Conservation (phyloP, 2,329 filamentous ascomycete species). For the Alternaria triticimaculans region DNA sequence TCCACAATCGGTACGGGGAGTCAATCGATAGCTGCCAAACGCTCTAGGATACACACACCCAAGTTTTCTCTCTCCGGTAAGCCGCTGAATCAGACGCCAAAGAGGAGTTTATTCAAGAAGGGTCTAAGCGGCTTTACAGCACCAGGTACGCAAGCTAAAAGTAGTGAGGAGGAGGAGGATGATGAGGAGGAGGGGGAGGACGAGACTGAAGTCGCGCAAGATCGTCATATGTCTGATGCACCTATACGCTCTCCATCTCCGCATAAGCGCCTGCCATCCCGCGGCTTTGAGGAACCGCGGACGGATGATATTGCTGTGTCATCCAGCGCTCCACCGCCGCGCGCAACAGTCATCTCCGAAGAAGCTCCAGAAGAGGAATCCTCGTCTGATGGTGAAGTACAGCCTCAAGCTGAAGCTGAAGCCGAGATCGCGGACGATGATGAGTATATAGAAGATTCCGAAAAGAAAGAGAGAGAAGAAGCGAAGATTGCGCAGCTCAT, state of each 20-base stretch:
- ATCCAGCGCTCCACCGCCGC: conserved; percentile 18
- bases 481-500: conserved; percentile 54
- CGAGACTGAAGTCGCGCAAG: conserved; percentile 25
- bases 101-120: conserved; percentile 50
- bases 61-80: conserved; percentile 42
- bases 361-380: conserved; percentile 5
- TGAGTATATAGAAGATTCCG: conserved; percentile 62
- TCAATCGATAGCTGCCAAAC: conserved; percentile 55
- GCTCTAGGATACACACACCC: conserved; percentile 52
- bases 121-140: conserved; percentile 62
- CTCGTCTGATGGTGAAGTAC: conserved; percentile 6
- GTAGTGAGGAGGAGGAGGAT: conserved; percentile 37
- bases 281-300: conserved; percentile 19
- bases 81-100: conserved; percentile 36
- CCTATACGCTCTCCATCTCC: conserved; percentile 24
- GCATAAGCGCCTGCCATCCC: conserved; percentile 10
- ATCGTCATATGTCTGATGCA: conserved; percentile 23
- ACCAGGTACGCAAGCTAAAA: conserved; percentile 55
- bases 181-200: background rate
- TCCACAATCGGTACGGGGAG: conserved; percentile 66
- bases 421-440: conserved; percentile 46
- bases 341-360: conserved; percentile 3
- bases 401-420: background rate
- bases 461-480: conserved; percentile 60
- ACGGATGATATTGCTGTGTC: conserved; percentile 24